These are phyloP conservation scores for Jimgerdemannia lactiflua DNA, from an alignment of 192 early-diverging fungal species.

Conservation along the genomic window DNA sequence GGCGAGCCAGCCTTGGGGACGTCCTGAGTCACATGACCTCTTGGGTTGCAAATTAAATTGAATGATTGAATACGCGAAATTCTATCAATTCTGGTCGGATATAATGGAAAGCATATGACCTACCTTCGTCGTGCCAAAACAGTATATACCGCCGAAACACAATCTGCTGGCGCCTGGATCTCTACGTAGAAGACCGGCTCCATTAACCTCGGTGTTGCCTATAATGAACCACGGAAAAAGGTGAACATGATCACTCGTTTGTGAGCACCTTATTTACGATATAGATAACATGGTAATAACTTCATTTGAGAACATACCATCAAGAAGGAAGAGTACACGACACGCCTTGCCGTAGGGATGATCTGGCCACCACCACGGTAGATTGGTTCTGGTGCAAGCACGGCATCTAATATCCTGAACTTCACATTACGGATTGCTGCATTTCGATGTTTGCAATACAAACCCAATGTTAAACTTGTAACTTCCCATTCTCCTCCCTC, in stretches of 20 bases:
- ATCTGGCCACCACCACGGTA: conserved; percentile 95
- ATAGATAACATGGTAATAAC: neutral
- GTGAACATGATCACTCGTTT: neutral
- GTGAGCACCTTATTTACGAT: neutral
- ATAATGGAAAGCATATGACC: neutral
- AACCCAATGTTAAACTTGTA: conserved; percentile 2
- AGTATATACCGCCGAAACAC: conserved; percentile 92
- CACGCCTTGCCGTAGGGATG: conserved; percentile 94
- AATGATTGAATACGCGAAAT: too few species aligned
- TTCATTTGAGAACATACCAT: conserved; percentile 46
- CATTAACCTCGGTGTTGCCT: conserved; percentile 95
- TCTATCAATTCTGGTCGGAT: too few species aligned
- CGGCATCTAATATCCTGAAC: conserved; percentile 88
- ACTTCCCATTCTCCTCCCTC: neutral
- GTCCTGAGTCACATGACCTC: conserved; percentile 95
- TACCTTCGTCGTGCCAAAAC: conserved; percentile 84
- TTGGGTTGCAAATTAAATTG: conserved; percentile 2
- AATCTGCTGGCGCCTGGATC: conserved; percentile 95
- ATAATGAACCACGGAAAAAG: neutral
- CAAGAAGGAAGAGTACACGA: conserved; percentile 95
- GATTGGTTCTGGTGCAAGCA: conserved; percentile 82
- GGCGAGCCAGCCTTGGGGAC: conserved; percentile 93
- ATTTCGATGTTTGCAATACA: neutral
- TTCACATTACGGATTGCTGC: conserved; percentile 92
- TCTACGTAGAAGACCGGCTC: conserved; percentile 97